Evolutionary conservation across 306 rosid genomes (phyloP).

Genomic region (Cicer judaicum): DNA sequence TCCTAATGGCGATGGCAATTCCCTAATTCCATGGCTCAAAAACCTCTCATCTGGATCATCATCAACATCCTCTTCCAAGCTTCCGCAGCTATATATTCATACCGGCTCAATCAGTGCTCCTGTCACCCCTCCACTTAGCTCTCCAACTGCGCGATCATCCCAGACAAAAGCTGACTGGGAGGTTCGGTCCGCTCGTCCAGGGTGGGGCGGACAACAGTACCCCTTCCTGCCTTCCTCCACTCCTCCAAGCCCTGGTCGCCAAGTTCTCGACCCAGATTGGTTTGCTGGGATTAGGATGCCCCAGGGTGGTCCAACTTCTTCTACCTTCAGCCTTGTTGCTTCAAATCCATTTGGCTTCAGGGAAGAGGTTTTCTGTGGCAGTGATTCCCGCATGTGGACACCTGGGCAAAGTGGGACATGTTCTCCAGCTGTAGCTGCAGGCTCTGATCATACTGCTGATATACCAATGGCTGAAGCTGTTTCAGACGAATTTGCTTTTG

Average conservation of each 20-base stretch:
- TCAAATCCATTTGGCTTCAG: slow-evolving; percentile 81
- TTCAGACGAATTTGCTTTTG: slow-evolving; percentile 86
- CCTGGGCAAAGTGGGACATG: slow-evolving; percentile 95
- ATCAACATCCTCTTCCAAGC: slow-evolving; percentile 76
- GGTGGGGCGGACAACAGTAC: slow-evolving; percentile 60
- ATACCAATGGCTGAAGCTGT: slow-evolving; percentile 76
- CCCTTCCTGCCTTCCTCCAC: slow-evolving; percentile 78
- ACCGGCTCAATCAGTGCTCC: slow-evolving; percentile 87
- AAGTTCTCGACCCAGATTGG: slow-evolving; percentile 73
- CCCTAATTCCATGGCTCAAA: slow-evolving; percentile 92
- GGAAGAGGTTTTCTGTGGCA: slow-evolving; percentile 66
- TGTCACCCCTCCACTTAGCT: slow-evolving; percentile 91
- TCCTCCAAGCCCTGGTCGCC: slow-evolving; percentile 85
- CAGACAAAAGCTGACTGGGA: slow-evolving; percentile 69
- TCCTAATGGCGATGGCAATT: slow-evolving; percentile 65
- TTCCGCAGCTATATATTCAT: slow-evolving; percentile 61
- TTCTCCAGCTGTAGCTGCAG: slow-evolving; percentile 81
- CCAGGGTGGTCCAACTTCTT: slow-evolving; percentile 71
- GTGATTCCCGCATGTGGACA: slow-evolving; percentile 83
- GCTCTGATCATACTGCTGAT: slow-evolving; percentile 77
- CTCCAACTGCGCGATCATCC: slow-evolving; percentile 81
- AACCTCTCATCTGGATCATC: slow-evolving; percentile 84
- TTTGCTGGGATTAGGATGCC: slow-evolving; percentile 74
- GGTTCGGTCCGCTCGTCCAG: slow-evolving; percentile 55
- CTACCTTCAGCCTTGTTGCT: slow-evolving; percentile 81